Conservation (phyloP, 306 rosid genomes). For the Malus sieversii region DNA sequence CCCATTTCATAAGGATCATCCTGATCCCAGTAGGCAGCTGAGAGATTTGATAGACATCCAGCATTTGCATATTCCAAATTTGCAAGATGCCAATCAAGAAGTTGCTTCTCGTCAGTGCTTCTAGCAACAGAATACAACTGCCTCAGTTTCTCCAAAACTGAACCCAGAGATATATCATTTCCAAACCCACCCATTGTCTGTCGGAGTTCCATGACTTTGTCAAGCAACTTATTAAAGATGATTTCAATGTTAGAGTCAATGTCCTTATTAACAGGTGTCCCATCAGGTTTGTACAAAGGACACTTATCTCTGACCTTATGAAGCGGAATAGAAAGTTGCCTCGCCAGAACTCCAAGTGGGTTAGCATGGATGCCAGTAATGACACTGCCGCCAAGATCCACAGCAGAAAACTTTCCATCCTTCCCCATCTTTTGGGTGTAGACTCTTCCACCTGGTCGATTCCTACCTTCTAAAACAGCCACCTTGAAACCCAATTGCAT, state of each 20-base stretch:
- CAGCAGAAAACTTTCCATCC: constrained; percentile 53
- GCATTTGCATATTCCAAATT: constrained; percentile 96
- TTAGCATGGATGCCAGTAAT: constrained; percentile 94
- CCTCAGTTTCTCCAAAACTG: constrained; percentile 72
- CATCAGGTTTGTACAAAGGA: constrained; percentile 81
- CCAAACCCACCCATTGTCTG: constrained; percentile 84
- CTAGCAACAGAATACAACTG: constrained; percentile 60
- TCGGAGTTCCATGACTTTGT: constrained; percentile 81
- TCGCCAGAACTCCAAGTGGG: constrained; percentile 88
- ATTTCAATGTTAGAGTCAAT: constrained; percentile 59
- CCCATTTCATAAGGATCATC: constrained; percentile 98
- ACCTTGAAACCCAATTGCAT: constrained; percentile 80
- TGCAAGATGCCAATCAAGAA: constrained; percentile 93
- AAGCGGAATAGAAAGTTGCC: constrained; percentile 87
- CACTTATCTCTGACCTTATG: constrained; percentile 88
- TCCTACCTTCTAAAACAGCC: constrained; percentile 74
- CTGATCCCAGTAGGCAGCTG: constrained; percentile 93
- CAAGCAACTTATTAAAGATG: constrained; percentile 75
- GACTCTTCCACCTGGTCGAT: constrained; percentile 89
- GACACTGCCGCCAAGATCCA: constrained; percentile 89
- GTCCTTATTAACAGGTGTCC: constrained; percentile 52
- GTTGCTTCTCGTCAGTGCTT: constrained; percentile 60
- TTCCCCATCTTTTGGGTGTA: constrained; percentile 78
- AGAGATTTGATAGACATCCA: constrained; percentile 87
- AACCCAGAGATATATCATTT: constrained; percentile 69